Evolutionary conservation across 2,329 filamentous ascomycete species (phyloP).

Genomic region (Fusarium setosum): DNA sequence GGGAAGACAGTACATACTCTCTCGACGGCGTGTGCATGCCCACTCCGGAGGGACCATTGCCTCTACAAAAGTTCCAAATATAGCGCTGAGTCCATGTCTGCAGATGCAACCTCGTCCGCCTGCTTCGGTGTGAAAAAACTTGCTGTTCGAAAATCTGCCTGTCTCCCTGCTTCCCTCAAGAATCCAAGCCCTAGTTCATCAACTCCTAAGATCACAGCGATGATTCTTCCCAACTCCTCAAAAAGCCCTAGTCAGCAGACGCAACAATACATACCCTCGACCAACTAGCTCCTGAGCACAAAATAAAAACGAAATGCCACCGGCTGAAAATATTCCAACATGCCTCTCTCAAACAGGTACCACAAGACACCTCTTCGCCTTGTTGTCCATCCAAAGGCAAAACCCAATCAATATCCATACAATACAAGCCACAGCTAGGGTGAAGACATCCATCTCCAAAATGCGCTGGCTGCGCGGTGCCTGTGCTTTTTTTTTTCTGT

Average conservation of each 20-base stretch:
- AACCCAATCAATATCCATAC: not conserved
- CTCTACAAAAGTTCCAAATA: too few species aligned
- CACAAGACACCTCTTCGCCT: conserved; percentile 14
- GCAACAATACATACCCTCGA: not conserved
- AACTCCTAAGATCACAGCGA: not conserved
- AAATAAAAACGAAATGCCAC: conserved; percentile 11
- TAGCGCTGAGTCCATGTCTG: too few species aligned
- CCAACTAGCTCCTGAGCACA: conserved; percentile 18
- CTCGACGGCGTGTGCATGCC: too few species aligned
- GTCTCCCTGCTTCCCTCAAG: not conserved
- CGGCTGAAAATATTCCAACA: conserved; percentile 11
- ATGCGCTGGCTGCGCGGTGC: conserved; percentile 11
- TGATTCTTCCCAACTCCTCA: not conserved
- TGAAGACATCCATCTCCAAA: conserved; percentile 2
- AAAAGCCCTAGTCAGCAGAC: not conserved
- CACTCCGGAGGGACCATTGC: not conserved
- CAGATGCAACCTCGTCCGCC: not conserved
- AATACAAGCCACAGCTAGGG: conserved; percentile 11
- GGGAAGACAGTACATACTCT: too few species aligned
- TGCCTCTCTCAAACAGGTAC: conserved; percentile 19
- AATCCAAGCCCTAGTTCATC: not conserved
- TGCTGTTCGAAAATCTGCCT: not conserved
- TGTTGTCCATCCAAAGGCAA: not conserved
- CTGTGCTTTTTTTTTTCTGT: conserved; percentile 9
- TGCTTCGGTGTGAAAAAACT: not conserved